Evolutionary conservation across 768 basidiomycete genomes (phyloP).

Genomic region (Butyriboletus loyo): DNA sequence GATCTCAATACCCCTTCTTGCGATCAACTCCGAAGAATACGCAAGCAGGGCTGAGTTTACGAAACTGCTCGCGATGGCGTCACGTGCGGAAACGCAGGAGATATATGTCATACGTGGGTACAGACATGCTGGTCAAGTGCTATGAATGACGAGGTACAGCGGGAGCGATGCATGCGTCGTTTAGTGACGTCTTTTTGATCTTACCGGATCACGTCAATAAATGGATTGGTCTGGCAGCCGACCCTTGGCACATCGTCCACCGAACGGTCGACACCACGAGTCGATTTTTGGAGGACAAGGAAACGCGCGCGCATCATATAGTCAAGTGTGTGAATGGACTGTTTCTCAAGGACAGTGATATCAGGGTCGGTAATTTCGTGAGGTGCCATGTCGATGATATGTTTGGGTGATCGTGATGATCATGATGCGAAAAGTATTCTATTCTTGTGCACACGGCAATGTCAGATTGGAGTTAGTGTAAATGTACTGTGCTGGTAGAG

Average conservation of each 20-base stretch:
- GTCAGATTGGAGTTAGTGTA: background rate
- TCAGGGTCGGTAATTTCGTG: constrained; percentile 3
- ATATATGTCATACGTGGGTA: constrained; percentile 14
- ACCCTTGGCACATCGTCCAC: constrained; percentile 17
- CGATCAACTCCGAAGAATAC: constrained; percentile 42
- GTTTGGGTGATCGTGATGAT: too few relatives aligned
- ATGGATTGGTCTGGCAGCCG: constrained; percentile 22
- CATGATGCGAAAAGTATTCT: too few relatives aligned
- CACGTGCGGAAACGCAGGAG: constrained; percentile 6
- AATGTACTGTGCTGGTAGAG: constrained; percentile 9
- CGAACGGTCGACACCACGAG: constrained; percentile 17
- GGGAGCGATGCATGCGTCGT: constrained; percentile 33
- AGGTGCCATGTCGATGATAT: constrained; percentile 2
- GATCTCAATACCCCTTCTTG: constrained; percentile 34
- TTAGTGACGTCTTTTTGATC: constrained; percentile 35
- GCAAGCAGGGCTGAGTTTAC: constrained; percentile 35
- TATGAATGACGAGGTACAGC: constrained; percentile 8
- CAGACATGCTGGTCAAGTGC: background rate
- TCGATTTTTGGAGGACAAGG: constrained; percentile 18
- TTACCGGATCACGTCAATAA: constrained; percentile 29
- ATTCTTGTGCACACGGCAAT: background rate
- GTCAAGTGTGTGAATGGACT: background rate
- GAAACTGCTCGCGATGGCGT: constrained; percentile 30
- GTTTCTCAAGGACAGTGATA: constrained; percentile 5
- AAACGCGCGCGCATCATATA: background rate